Percentiles rank a stretch among this genome's conserved stretches.
phyloP scores from a whole-genome alignment of 331 rosid genomes.

The Pyracantha coccinea region DNA sequence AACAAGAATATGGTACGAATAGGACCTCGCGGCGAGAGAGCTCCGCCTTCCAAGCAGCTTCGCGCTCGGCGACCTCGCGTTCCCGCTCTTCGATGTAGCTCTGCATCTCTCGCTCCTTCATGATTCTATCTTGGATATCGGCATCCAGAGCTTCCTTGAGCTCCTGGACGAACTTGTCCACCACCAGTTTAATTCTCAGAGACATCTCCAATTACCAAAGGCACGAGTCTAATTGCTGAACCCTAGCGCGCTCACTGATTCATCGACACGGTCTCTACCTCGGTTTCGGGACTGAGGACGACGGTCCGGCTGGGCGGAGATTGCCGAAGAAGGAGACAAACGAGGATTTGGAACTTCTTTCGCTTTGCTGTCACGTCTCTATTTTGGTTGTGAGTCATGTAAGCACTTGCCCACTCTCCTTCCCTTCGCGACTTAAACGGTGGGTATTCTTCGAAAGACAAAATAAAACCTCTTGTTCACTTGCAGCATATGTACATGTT shows the following conservation, averaged over 20 bases:
- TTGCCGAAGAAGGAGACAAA: neutral
- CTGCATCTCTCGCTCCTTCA: conserved; percentile 99
- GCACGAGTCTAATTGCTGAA: too few relatives aligned
- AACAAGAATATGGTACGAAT: neutral
- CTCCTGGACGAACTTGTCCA: conserved; percentile 89
- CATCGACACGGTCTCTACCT: neutral
- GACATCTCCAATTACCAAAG: conserved; percentile 66
- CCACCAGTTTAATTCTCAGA: conserved; percentile 80
- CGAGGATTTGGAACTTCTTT: neutral
- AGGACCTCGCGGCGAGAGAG: conserved; percentile 97
- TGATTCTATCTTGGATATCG: conserved; percentile 84
- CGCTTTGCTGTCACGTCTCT: conserved; percentile 3
- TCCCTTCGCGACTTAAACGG: neutral
- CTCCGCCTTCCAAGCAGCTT: conserved; percentile 99
- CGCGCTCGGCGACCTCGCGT: conserved; percentile 97
- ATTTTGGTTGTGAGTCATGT: neutral
- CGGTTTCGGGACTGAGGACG: neutral
- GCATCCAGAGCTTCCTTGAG: conserved; percentile 93
- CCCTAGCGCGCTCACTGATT: neutral
- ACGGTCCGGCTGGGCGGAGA: conserved; percentile 6
- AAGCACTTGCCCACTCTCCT: neutral
- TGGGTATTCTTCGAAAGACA: neutral
- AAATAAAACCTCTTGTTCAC: too few relatives aligned
- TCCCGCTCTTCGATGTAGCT: conserved; percentile 93
- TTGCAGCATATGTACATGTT: too few relatives aligned